A percentile compares a stretch with the other conserved stretches of the same genome.
Evolutionary conservation across 371 early-diverging fungal species (phyloP).

Genomic region (Mortierella sp.): DNA sequence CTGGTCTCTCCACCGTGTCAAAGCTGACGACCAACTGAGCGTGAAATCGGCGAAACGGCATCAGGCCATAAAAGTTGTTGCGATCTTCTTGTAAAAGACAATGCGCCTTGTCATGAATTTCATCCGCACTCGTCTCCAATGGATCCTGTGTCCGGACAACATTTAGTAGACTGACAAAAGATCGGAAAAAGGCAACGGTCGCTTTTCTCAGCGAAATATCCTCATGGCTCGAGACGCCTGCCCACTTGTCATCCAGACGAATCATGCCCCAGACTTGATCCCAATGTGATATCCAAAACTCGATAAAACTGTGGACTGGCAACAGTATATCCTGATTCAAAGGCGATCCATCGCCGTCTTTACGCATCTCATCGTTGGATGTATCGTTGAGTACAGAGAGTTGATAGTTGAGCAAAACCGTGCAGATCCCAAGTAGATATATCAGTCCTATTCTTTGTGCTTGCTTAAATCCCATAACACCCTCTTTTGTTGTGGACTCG

Average conservation of each 20-base stretch:
- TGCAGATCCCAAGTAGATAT: conserved; percentile 19
- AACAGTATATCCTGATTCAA: conserved; percentile 22
- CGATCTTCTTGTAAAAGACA: conserved; percentile 35
- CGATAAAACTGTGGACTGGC: conserved; percentile 28
- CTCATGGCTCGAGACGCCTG: conserved; percentile 4
- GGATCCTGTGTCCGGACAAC: conserved; percentile 2
- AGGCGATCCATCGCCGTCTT: too few species aligned
- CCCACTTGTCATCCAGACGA: conserved; percentile 49
- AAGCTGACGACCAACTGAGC: conserved; percentile 20
- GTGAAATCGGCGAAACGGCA: conserved; percentile 51
- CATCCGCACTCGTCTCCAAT: conserved; percentile 4
- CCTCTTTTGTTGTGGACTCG: conserved; percentile 35
- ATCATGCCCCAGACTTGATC: conserved; percentile 54
- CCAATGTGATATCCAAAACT: conserved; percentile 52
- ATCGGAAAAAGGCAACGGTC: conserved; percentile 36
- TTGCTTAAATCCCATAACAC: conserved; percentile 29
- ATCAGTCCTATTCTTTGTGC: conserved; percentile 41
- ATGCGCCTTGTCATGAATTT: conserved; percentile 24
- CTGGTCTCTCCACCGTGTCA: conserved; percentile 29
- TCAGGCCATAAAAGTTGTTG: conserved; percentile 22
- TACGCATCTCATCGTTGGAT: too few species aligned
- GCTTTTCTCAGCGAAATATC: conserved; percentile 29
- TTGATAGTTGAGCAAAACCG: conserved; percentile 30
- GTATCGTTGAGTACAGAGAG: not conserved
- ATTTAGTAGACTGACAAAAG: conserved; percentile 30